These are phyloP conservation scores for Candida quercuum DNA, from an alignment of 805 yeast species.

Conservation along the genomic window DNA sequence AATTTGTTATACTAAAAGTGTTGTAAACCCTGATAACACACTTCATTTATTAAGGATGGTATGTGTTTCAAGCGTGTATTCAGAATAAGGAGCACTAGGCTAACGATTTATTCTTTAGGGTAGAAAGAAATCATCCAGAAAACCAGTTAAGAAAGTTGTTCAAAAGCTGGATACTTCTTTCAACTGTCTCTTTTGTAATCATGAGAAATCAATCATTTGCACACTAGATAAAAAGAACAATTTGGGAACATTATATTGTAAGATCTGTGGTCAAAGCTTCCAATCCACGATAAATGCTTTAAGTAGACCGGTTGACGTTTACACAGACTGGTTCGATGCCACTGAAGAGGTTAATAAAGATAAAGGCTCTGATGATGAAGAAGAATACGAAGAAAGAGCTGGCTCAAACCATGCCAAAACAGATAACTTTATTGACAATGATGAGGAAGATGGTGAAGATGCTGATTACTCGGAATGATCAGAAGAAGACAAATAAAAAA, in stretches of 20 bases:
- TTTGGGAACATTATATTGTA: slow-evolving; percentile 81
- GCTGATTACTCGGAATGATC: slow-evolving; percentile 21
- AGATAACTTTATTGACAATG: slow-evolving; percentile 12
- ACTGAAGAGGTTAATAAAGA: slow-evolving; percentile 58
- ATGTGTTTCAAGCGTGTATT: neutral
- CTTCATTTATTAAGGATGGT: neutral
- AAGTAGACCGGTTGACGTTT: slow-evolving; percentile 89
- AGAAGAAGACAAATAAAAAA: neutral
- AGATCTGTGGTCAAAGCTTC: slow-evolving; percentile 90
- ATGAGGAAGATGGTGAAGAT: slow-evolving; percentile 14
- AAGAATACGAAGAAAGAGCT: slow-evolving; percentile 26
- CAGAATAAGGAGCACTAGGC: neutral
- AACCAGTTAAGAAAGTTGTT: slow-evolving; percentile 73
- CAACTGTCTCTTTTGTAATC: slow-evolving; percentile 92
- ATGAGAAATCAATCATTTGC: slow-evolving; percentile 87
- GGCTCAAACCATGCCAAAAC: slow-evolving; percentile 10
- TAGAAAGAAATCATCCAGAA: slow-evolving; percentile 80
- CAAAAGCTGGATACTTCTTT: slow-evolving; percentile 78
- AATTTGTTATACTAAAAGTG: no score
- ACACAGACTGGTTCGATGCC: slow-evolving; percentile 98
- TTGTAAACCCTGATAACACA: neutral
- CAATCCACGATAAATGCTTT: slow-evolving; percentile 75
- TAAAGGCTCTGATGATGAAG: slow-evolving; percentile 23
- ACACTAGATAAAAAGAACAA: slow-evolving; percentile 81
- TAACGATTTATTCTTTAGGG: slow-evolving; percentile 37